Evolutionary conservation across 805 yeast genomes (phyloP).

Genomic region (Metschnikowia arizonensis): DNA sequence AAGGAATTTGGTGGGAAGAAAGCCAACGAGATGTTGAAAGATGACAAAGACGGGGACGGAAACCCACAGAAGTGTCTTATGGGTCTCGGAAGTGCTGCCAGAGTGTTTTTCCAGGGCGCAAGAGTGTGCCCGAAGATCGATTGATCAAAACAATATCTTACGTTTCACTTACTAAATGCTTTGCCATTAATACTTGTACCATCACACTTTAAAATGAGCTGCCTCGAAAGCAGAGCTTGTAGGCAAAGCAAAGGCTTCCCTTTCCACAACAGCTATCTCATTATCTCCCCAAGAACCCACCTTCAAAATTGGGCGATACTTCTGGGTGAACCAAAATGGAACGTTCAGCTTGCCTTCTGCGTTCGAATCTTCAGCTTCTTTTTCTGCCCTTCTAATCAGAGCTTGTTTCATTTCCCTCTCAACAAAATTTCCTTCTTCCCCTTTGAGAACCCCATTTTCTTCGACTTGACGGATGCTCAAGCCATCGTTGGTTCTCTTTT

Average conservation of each 20-base stretch:
- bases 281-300: conserved; percentile 52
- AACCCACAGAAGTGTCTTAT: conserved; percentile 50
- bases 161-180: background rate
- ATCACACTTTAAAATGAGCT: conserved; percentile 24
- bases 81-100: conserved; percentile 64
- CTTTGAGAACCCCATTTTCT: conserved; percentile 16
- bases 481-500: conserved; percentile 45
- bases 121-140: conserved; percentile 32
- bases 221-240: conserved; percentile 62
- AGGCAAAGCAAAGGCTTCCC: conserved; percentile 59
- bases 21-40: conserved; percentile 45
- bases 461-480: conserved; percentile 29
- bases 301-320: conserved; percentile 67
- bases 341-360: conserved; percentile 24
- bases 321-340: conserved; percentile 71
- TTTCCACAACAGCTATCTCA: conserved; percentile 71
- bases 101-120: conserved; percentile 66
- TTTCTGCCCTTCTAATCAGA: conserved; percentile 26
- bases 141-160: background rate
- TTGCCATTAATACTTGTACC: background rate
- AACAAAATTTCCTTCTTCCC: conserved; percentile 5
- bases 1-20: conserved; percentile 54
- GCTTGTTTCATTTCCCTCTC: conserved; percentile 13
- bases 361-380: conserved; percentile 19
- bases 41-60: conserved; percentile 45